These are phyloP conservation scores for Hymenotorrendiella dingleyae DNA, from an alignment of 2,329 filamentous ascomycete species.

Conservation along the genomic window DNA sequence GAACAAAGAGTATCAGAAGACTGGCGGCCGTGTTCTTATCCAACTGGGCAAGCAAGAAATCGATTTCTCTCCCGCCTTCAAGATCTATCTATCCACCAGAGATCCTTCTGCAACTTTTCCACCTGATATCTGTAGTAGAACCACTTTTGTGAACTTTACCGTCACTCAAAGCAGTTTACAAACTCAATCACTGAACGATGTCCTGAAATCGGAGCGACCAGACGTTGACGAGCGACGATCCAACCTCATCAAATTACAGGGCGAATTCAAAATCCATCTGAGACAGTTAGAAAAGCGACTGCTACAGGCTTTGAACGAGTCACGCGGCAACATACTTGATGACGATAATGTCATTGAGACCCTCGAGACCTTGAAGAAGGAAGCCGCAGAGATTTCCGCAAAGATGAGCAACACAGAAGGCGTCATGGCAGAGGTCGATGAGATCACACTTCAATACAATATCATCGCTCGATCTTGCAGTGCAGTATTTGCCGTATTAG, in stretches of 20 bases:
- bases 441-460: slow-evolving; percentile 90
- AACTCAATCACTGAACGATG: slow-evolving; percentile 95
- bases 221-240: slow-evolving; percentile 95
- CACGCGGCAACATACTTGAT: slow-evolving; percentile 93
- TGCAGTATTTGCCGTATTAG: slow-evolving; percentile 92
- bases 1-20: slow-evolving; percentile 99
- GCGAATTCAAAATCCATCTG: slow-evolving; percentile 98
- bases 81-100: slow-evolving; percentile 87
- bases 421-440: slow-evolving; percentile 96
- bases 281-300: slow-evolving; percentile 91
- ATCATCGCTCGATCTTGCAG: slow-evolving; percentile 92
- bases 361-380: slow-evolving; percentile 93
- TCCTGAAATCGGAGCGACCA: slow-evolving; percentile 93
- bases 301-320: slow-evolving; percentile 92
- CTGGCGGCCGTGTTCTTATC: slow-evolving; percentile 93
- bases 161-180: slow-evolving; percentile 98
- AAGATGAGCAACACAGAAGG: slow-evolving; percentile 97
- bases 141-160: slow-evolving; percentile 98
- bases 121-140: slow-evolving; percentile 95
- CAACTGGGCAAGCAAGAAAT: slow-evolving; percentile 99
- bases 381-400: slow-evolving; percentile 88
- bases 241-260: slow-evolving; percentile 97
- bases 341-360: slow-evolving; percentile 98
- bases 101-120: slow-evolving; percentile 95
- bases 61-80: slow-evolving; percentile 96